phyloP scores from a whole-genome alignment of 164 flowering plant genomes.

The Nymphaea thermarum region DNA sequence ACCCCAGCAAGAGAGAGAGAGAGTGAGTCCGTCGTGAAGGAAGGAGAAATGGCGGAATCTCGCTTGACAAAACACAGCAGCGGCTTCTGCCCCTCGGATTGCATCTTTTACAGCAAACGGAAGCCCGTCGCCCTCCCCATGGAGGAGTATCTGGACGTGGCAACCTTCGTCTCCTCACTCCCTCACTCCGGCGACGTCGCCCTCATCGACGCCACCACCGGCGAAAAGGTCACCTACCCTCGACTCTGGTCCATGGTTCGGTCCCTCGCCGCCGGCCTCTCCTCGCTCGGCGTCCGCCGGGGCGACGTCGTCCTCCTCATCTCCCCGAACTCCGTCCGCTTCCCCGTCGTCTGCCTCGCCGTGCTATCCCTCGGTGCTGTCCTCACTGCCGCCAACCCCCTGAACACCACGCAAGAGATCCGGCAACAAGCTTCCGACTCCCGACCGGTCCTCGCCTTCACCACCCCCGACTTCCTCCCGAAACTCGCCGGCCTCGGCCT shows the following conservation, averaged over 20 bases:
- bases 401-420: conserved; percentile 71
- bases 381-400: conserved; percentile 84
- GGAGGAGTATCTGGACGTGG: conserved; percentile 27
- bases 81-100: conserved; percentile 56
- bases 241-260: conserved; percentile 61
- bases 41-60: conserved; percentile 6
- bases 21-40: not conserved
- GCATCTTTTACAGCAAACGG: conserved; percentile 78
- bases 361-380: conserved; percentile 82
- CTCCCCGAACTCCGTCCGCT: conserved; percentile 80
- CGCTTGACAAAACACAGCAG: conserved; percentile 28
- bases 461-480: conserved; percentile 36
- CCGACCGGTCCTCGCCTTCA: conserved; percentile 63
- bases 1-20: no score
- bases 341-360: conserved; percentile 66
- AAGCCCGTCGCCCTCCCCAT: conserved; percentile 41
- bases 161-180: conserved; percentile 76
- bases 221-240: conserved; percentile 46
- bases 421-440: conserved; percentile 66
- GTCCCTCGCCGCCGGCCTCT: conserved; percentile 44
- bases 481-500: conserved; percentile 46
- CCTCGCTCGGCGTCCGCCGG: conserved; percentile 48
- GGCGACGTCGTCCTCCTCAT: conserved; percentile 81
- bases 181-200: conserved; percentile 42
- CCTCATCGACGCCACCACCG: conserved; percentile 79